Evolutionary conservation across 2,329 filamentous ascomycete species (phyloP), one percentile per base, ranked within the genome.

Genomic region (Fusarium humuli): DNA sequence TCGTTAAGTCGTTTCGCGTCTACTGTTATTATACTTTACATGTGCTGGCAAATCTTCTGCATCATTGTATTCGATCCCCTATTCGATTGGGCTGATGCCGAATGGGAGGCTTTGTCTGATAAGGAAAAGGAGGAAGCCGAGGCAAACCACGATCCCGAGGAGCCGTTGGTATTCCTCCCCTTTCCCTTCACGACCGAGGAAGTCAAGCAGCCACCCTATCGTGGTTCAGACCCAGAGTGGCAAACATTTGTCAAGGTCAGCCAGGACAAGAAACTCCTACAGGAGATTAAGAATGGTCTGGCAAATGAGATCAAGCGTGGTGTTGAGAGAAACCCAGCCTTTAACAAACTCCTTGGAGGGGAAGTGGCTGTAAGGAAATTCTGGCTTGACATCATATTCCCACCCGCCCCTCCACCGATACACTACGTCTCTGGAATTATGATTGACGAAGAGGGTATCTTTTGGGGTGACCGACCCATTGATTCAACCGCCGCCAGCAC

Each of bases 301-400:
- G 77, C 77, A 6, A 73, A 79, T n/a, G 67, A 78, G 29, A 79
- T 83, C 14, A 76, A 76, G 44, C 73, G 73, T 44, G 77, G 76
- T 2, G 82, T 86, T 2, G 79, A 81, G 29, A 79, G 74, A 16
- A 82, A 84, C 61, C 80, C 81, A 1, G 60, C 68, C 4, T 77
- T 83, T 4, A 75, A 89, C n/a, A 77, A 65, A 48, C 58, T 79
- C 5, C 78, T 82, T 34, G 82, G 82, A 32, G 88, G 88, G 12
- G 81, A 81, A 27, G 78, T 88, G 50, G 81, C 80, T 40, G 65
- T 90, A 30, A 81, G 81, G 34, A 84, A 84, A 59, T 82, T 80
- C 53, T 91, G 88, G 89, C 81, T 92, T 29, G 85, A 91, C 42
- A 81, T 91, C 27, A 83, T 88, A 52, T 91, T 87, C 67, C 90